These are phyloP conservation scores for Sphagnum contortum DNA, from an alignment of 225 moss, liverwort and hornwort genomes.

Conservation along the genomic window DNA sequence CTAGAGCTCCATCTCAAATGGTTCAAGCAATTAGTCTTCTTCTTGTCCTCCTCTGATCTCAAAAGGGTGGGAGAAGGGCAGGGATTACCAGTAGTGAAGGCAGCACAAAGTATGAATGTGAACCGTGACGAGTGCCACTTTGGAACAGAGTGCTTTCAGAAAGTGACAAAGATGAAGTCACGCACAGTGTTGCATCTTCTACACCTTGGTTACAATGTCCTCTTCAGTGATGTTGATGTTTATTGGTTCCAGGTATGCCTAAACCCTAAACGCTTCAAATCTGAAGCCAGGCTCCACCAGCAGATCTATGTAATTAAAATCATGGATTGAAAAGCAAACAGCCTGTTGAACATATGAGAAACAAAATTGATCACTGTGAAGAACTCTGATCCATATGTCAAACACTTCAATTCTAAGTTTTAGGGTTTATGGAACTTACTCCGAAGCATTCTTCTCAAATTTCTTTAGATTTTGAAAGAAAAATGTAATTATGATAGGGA, in stretches of 20 bases:
- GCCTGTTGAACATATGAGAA: too few relatives aligned
- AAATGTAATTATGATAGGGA: too few relatives aligned
- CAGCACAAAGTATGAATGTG: conserved; percentile 37
- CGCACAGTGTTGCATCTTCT: conserved; percentile 74
- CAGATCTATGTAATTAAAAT: background rate
- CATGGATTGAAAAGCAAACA: too few relatives aligned
- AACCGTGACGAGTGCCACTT: conserved; percentile 95
- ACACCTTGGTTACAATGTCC: conserved; percentile 82
- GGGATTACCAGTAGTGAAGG: conserved; percentile 88
- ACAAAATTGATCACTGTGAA: too few relatives aligned
- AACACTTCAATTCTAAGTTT: too few relatives aligned
- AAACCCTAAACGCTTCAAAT: background rate
- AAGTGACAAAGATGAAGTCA: conserved; percentile 91
- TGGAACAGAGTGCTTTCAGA: conserved; percentile 78
- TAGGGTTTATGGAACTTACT: too few relatives aligned
- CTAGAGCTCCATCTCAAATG: too few relatives aligned
- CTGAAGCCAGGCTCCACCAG: conserved; percentile 1
- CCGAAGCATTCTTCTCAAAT: too few relatives aligned
- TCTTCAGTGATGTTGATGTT: conserved; percentile 95
- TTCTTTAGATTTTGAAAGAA: too few relatives aligned
- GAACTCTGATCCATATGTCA: too few relatives aligned
- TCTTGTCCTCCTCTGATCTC: conserved; percentile 5
- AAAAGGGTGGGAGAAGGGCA: conserved; percentile 29
- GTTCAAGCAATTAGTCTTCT: too few relatives aligned
- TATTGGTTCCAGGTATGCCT: conserved; percentile 73